Base-by-base conservation (phyloP, 768 basidiomycete genomes). In the Lyophyllum shimeji region DNA sequence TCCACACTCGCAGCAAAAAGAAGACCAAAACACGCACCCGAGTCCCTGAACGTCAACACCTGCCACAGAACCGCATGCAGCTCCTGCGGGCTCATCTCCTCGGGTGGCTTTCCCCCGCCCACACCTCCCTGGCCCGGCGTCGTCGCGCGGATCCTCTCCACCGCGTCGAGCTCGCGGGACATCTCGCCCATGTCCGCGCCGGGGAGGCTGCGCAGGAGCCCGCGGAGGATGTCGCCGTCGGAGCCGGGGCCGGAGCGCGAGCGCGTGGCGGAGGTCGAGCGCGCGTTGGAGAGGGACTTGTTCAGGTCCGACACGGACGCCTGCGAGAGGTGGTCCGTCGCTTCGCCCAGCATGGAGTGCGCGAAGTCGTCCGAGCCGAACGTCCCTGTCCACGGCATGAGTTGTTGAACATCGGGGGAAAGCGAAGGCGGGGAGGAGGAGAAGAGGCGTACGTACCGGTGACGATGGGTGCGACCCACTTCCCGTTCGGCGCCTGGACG, bases 271-370 rank as follows among this genome's bases (percentile, higher is more conserved):
- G 70, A 76, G 62, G 75, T 76, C 23, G 82, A 76, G n/a, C 85
- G 83, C 1, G 92, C 92, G 43, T 80, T 81, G 55, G 82, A 80
- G 60, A 96, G 76, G 57, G 89, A 83, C 57, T 86, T 84, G 73
- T 90, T 91, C 40, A 98, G 78, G 65, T 98, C 93, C 0, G 86
- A 81, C 1, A 98, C 92, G 33, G 93, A 95, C 2, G 94, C 90
- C 74, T 89, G 67, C 20, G 69, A 73, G 56, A 43, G 50, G 18
- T 39, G 60, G 46, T 61, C 60, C 31, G 45, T 55, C 0, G 60
- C 60, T 29, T 61, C 72, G 68, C 89, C 89, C 6, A 91, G 75
- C 33, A 92, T 69, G 48, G 88, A 90, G 64, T 89, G 82, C 40
- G 86, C 82, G 65, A 93, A 93, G 70, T 95, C 92, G 60, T 80